These are phyloP conservation scores for Tolypocladium pustulatum DNA, from an alignment of 2,329 filamentous ascomycete genomes.

Conservation along the genomic window DNA sequence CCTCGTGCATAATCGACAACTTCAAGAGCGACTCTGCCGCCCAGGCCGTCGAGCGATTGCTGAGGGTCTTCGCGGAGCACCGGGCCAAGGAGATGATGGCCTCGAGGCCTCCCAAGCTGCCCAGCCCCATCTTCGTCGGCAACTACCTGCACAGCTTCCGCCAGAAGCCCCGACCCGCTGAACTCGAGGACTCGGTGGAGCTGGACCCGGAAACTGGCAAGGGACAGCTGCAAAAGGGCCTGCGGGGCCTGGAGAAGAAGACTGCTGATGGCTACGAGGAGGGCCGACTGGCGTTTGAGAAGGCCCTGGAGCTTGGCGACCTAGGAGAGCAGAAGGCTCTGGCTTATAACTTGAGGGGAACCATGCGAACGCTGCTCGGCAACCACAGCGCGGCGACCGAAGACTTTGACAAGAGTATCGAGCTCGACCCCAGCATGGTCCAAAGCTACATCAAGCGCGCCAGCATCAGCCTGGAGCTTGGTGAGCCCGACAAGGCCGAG, in stretches of 20 bases:
- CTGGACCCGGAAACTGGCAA: constrained; percentile 68
- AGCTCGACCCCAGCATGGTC: constrained; percentile 76
- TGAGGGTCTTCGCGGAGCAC: constrained; percentile 94
- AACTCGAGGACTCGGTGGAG: constrained; percentile 73
- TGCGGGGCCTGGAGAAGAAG: constrained; percentile 72
- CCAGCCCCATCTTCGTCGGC: constrained; percentile 91
- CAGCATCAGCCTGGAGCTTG: constrained; percentile 93
- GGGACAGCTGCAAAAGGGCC: constrained; percentile 75
- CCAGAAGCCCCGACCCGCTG: constrained; percentile 64
- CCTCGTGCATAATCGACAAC: constrained; percentile 96
- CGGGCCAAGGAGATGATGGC: constrained; percentile 85
- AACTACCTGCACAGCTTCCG: constrained; percentile 99
- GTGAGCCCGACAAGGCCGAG: constrained; percentile 75
- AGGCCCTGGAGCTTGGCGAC: constrained; percentile 71
- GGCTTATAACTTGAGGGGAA: constrained; percentile 93
- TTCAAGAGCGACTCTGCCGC: constrained; percentile 89
- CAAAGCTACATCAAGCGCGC: constrained; percentile 99
- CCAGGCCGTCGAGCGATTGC: constrained; percentile 78
- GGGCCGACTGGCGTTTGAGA: constrained; percentile 75
- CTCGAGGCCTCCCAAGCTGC: constrained; percentile 78
- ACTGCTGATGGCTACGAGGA: constrained; percentile 88
- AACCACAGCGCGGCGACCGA: constrained; percentile 73
- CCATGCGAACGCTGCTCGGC: constrained; percentile 85
- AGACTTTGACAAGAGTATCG: constrained; percentile 87
- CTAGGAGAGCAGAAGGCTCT: constrained; percentile 78